Evolutionary conservation across 2,329 filamentous ascomycete species (phyloP).

Genomic region (Lizonia empirigonia): DNA sequence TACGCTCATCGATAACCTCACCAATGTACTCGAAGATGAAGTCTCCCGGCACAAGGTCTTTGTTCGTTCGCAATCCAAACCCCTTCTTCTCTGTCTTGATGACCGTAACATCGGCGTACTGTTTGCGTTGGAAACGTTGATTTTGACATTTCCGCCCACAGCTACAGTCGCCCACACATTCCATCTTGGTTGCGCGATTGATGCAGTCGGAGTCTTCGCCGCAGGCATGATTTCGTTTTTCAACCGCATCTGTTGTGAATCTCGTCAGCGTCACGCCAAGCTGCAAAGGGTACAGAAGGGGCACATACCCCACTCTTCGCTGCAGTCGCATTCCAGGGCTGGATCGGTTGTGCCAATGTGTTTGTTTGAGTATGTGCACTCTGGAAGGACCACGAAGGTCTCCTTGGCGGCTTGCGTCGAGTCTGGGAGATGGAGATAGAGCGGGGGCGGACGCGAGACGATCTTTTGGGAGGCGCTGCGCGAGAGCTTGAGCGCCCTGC

Average conservation of each 20-base stretch:
- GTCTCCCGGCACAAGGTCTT: slow-evolving; percentile 77
- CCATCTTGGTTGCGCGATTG: slow-evolving; percentile 97
- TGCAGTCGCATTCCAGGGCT: slow-evolving; percentile 93
- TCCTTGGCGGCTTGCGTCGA: slow-evolving; percentile 75
- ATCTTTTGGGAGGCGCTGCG: slow-evolving; percentile 77
- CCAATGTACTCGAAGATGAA: slow-evolving; percentile 99
- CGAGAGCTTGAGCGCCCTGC: slow-evolving; percentile 70
- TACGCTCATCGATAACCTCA: slow-evolving; percentile 92
- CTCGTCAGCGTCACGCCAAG: slow-evolving; percentile 40
- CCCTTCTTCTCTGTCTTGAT: slow-evolving; percentile 99
- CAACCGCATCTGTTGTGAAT: slow-evolving; percentile 53
- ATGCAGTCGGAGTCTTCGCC: slow-evolving; percentile 98
- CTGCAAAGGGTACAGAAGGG: not conserved
- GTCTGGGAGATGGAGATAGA: slow-evolving; percentile 79
- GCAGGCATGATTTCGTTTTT: slow-evolving; percentile 76
- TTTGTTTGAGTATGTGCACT: slow-evolving; percentile 91
- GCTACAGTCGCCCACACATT: slow-evolving; percentile 85
- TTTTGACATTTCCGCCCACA: slow-evolving; percentile 91
- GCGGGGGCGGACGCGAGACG: slow-evolving; percentile 63
- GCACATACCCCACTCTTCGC: slow-evolving; percentile 88
- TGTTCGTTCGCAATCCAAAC: slow-evolving; percentile 84
- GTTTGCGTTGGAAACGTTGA: slow-evolving; percentile 87
- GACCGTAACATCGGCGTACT: slow-evolving; percentile 89
- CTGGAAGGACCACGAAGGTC: slow-evolving; percentile 79
- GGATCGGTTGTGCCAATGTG: slow-evolving; percentile 89